phyloP scores from a whole-genome alignment of 2,329 filamentous ascomycete genomes.

The Fusarium musae region DNA sequence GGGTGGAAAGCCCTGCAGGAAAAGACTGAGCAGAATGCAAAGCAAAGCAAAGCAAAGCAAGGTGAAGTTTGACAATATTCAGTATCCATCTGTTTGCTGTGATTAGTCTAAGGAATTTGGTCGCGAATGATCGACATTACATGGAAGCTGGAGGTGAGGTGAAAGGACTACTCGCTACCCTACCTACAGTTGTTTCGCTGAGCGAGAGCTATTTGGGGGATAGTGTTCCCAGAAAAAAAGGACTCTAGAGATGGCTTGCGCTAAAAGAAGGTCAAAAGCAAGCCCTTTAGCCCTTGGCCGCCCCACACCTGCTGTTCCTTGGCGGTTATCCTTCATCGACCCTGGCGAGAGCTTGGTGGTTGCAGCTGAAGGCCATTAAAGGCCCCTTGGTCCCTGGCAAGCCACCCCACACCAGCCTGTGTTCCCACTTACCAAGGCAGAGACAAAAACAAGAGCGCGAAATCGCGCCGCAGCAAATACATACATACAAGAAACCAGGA shows the following conservation, averaged over 20 bases:
- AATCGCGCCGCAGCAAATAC: neutral
- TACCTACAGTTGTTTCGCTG: neutral
- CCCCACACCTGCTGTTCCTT: conserved; percentile 16
- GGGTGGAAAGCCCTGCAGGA: conserved; percentile 9
- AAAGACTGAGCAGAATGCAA: conserved; percentile 6
- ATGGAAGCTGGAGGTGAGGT: conserved; percentile 18
- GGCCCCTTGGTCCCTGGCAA: conserved; percentile 25
- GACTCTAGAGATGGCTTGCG: conserved; percentile 17
- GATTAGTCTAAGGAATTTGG: neutral
- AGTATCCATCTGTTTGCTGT: neutral
- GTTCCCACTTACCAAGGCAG: neutral
- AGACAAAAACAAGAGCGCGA: neutral
- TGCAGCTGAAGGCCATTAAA: conserved; percentile 5
- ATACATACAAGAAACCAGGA: neutral
- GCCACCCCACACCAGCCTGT: conserved; percentile 30
- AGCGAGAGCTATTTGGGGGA: conserved; percentile 10
- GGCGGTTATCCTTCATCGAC: conserved; percentile 15
- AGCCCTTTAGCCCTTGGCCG: conserved; percentile 17
- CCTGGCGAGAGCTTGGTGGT: conserved; percentile 26
- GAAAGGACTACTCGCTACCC: conserved; percentile 1
- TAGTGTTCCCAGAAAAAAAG: conserved; percentile 1
- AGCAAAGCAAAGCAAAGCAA: conserved; percentile 2
- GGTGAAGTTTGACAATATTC: conserved; percentile 17
- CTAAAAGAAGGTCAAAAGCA: conserved; percentile 19
- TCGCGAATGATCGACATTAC: conserved; percentile 32